Evolutionary conservation across 371 early-diverging fungal species (phyloP), one percentile per base, ranked within the genome.

Genomic region (Actinomortierella ambigua): DNA sequence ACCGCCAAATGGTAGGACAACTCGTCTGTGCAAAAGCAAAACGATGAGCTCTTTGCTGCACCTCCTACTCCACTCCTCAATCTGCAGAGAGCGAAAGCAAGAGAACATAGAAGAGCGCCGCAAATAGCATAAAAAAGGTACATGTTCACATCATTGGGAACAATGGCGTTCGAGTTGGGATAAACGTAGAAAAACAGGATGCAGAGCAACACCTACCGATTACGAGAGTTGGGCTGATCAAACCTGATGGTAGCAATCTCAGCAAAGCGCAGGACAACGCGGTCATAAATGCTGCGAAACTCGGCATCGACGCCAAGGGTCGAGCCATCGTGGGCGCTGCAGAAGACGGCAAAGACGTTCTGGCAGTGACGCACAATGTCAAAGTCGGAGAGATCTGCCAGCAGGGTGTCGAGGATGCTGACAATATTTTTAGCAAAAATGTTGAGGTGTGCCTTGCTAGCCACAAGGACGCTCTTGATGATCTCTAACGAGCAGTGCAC

Each of bases 381-480:
- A 50, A 77, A 65, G 53, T 77, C 76, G 1, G 77, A 57, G 43
- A 69, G 66, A 53, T 73, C 73, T 42, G 66, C 67, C 26, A 68
- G 49, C 44, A 81, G 68, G 29, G 87, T 82, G 15, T 82, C 83
- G 27, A 85, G 75, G 40, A 89, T 75, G 41, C 81, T 77, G 20
- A 91, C 80, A 43, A 88, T 76, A 54, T 85, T 83, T 71, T 90
- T 90, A n/a, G 93, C 89, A 69, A 95, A 93, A 49, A 94, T 77
- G 69, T 89, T 90, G 46, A 93, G 79, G 64, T 94, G 90, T 49
- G 85, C 84, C 51, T 86, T 85, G 65, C 93, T 94, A 15, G 88
- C 79, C 47, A 81, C 78, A 50, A 96, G 76, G 27, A 96, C 83
- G 3, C 87, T 81, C 50, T 89, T 86, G 55, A 91, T 79, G 55